Conservation (phyloP, 352 stramenopile species). For the Globisporangium cystogenes region DNA sequence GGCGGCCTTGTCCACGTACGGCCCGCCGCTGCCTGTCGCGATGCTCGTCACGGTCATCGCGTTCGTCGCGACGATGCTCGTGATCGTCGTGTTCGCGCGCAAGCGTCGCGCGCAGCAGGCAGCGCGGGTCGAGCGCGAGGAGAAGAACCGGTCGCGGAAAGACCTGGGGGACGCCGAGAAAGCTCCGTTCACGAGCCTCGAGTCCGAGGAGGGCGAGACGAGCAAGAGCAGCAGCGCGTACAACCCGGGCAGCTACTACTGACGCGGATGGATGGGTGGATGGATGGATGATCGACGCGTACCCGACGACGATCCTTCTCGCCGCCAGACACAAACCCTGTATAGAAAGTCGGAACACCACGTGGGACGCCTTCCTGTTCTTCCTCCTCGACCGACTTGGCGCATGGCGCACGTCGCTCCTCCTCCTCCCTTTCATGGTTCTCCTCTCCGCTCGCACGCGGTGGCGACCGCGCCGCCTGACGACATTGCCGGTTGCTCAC, state of each 20-base stretch:
- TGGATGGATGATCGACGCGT: neutral
- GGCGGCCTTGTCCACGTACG: slow-evolving; percentile 14
- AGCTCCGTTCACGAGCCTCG: slow-evolving; percentile 11
- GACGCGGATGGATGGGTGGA: neutral
- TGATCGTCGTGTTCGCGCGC: slow-evolving; percentile 35
- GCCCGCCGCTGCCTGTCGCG: slow-evolving; percentile 23
- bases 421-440: neutral
- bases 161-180: slow-evolving; percentile 20
- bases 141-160: slow-evolving; percentile 32
- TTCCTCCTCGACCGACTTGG: neutral
- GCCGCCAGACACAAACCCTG: too few species aligned
- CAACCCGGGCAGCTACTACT: slow-evolving; percentile 21
- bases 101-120: slow-evolving; percentile 24
- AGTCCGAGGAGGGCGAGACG: slow-evolving; percentile 22
- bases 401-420: neutral
- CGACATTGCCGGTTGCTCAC: slow-evolving; percentile 22
- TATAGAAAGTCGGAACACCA: slow-evolving; percentile 1
- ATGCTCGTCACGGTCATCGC: slow-evolving; percentile 19
- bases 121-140: slow-evolving; percentile 23
- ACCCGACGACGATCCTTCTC: neutral
- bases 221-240: slow-evolving; percentile 24
- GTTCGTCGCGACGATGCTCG: slow-evolving; percentile 30
- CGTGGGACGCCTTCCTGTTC: neutral
- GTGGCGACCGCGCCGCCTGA: too few species aligned
- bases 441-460: neutral